Evolutionary conservation across 2,329 filamentous ascomycete species (phyloP), one percentile per base, ranked within the genome.

Genomic region (Xylogone sp.): DNA sequence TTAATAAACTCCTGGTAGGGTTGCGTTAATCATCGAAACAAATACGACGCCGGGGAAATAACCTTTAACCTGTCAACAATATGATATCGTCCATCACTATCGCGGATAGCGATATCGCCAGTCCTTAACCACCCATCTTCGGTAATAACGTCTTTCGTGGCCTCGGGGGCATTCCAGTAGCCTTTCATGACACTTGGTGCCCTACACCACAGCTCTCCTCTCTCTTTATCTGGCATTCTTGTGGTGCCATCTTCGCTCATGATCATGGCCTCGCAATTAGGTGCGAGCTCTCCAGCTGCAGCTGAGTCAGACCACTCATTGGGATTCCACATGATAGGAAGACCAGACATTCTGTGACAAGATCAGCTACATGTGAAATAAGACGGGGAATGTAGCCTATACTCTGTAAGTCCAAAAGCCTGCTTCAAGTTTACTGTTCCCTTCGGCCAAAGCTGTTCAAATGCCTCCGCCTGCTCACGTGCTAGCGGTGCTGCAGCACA

Each of bases 301-400:
- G 93, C 89, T 1, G 88, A 92, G 88, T 93, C 91, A 7, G 89
- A 89, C 86, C 87, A 2, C 87, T 88, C 65, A 91, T 88, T 61
- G 21, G 16, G 29, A 43, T 22, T 7, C 27, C 27, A 7, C 13
- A 31, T 31, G 27, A 7, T 8, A 31, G 27, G 27, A 31, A 31
- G 7, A 7, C 27, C 13, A 13, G 7, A 31, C 7, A 31, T 31
- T 8, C 13, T 13, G 27, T 31, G n/a, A 5, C 2, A 46, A 21
- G 3, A 27, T 46, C 20, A 46, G 31, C 19, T 31, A 27, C 31
- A n/a, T 21, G 3, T 46, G 10, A 9, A 46, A n/a, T 31, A 27
- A n/a, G 13, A 16, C 20, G 13, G n/a, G 21, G 7, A 46, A 27
- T 3, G 22, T 3, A 46, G 84, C 76, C 18, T 83, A 77, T 57